phyloP scores from a whole-genome alignment of 2,329 filamentous ascomycete genomes.

The Tolypocladium cylindrosporum region DNA sequence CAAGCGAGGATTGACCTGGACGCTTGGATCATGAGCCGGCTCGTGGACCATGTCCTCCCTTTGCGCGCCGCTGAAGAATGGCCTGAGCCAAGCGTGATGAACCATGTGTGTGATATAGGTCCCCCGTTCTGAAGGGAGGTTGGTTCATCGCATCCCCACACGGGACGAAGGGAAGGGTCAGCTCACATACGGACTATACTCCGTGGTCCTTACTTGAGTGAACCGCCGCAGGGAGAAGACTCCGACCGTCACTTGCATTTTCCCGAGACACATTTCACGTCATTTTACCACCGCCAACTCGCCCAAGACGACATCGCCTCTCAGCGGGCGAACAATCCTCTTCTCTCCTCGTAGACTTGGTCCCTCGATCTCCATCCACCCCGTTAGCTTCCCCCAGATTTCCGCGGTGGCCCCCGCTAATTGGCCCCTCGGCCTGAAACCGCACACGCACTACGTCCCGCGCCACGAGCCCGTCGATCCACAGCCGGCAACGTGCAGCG shows the following conservation, averaged over 20 bases:
- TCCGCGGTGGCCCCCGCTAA: neutral
- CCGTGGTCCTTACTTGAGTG: neutral
- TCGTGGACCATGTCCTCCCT: neutral
- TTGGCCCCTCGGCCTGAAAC: neutral
- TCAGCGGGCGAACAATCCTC: neutral
- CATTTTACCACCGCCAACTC: no score
- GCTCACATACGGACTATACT: no score
- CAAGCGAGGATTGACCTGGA: neutral
- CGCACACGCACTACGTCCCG: neutral
- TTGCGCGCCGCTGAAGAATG: neutral
- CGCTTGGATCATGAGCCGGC: neutral
- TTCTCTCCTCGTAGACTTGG: neutral
- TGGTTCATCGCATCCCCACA: neutral
- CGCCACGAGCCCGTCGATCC: neutral
- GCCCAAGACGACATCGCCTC: neutral
- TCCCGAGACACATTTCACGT: neutral
- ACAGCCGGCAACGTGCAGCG: neutral
- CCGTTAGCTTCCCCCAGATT: neutral
- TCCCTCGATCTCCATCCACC: neutral
- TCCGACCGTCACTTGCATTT: neutral
- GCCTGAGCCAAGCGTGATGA: neutral
- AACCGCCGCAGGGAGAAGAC: neutral
- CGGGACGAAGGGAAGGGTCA: neutral
- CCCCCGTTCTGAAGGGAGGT: neutral
- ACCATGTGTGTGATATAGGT: neutral